Base-by-base conservation (phyloP, 768 basidiomycete species). In the Tricholoma terreum region DNA sequence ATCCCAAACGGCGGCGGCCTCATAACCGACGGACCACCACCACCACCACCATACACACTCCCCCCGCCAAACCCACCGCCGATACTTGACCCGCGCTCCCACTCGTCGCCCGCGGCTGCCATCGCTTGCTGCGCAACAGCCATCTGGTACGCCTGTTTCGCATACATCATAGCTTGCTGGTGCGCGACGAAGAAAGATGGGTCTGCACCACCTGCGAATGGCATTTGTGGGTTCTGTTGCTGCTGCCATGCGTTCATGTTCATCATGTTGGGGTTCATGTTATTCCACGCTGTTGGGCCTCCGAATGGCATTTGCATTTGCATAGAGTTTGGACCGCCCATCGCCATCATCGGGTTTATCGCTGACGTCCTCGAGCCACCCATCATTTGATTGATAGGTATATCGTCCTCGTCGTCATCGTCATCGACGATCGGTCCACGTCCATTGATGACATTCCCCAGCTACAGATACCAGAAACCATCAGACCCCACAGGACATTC, bases 81-180 rank as follows among this genome's bases (percentile, higher is more conserved):
- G 27, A 80, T 61, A 35, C 75, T 82, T 53, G 89, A 91, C 6
- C 84, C 81, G 33, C 92, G 85, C 67, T 94, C 92, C 92, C 92
- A 94, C 67, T 94, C 91, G 31, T 94, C 92, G 17, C 82, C 90
- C n/a, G 92, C 92, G 7, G 86, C 84, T 7, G 85, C 87, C 82
- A 93, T 87, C 4, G 92, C 92, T 62, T 94, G 92, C 70, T 92
- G 92, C 5, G 92, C 92, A 42, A 94, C 88, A 2, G 92, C 89
- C 77, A 89, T 84, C 71, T 94, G 92, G 66, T 92, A 94, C 3
- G 92, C 85, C 70, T 94, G 92, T 70, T 94, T 94, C 52, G 92
- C 92, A 55, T 79, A 73, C 74, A 91, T 75, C 83, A 94, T 90
- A 2, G 92, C 92, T 57, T 91, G 90, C 68, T 94, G 92, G 68